phyloP scores from a whole-genome alignment of 495 filamentous ascomycete genomes.

The Penicillium mononematosum region DNA sequence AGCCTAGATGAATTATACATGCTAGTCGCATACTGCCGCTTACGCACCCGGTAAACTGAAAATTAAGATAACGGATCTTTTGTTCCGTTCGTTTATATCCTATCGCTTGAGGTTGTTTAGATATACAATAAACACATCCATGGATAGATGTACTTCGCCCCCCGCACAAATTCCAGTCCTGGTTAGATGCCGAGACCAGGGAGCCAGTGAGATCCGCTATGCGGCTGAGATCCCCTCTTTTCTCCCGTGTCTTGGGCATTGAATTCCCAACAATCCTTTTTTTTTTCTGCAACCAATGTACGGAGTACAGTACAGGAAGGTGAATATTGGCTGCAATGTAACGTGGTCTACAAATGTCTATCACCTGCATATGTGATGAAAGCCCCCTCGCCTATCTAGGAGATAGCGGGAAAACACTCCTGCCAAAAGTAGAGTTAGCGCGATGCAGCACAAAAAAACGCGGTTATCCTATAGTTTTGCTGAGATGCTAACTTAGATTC shows the following conservation, averaged over 20 bases:
- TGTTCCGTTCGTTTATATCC: not conserved
- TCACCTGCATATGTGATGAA: conserved; percentile 3
- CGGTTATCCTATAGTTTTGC: not conserved
- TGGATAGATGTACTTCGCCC: not conserved
- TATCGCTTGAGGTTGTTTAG: not conserved
- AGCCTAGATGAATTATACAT: not conserved
- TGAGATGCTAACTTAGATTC: not conserved
- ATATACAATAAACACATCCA: not conserved
- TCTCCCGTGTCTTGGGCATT: not conserved
- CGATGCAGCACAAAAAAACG: not conserved
- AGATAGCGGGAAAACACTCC: not conserved
- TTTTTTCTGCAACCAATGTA: not conserved
- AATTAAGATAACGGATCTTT: not conserved
- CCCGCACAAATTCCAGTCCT: not conserved
- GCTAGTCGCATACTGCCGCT: not conserved
- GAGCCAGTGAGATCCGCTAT: not conserved
- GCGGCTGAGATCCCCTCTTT: conserved; percentile 4
- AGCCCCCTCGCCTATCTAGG: not conserved
- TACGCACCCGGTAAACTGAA: not conserved
- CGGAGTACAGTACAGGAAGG: not conserved
- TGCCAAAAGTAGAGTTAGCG: not conserved
- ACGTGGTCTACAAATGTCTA: not conserved
- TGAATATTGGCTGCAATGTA: conserved; percentile 2
- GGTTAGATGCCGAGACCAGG: not conserved
- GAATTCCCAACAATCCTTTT: not conserved